Evolutionary conservation across 805 yeast species (phyloP).

Genomic region (Candida dajiaensis): DNA sequence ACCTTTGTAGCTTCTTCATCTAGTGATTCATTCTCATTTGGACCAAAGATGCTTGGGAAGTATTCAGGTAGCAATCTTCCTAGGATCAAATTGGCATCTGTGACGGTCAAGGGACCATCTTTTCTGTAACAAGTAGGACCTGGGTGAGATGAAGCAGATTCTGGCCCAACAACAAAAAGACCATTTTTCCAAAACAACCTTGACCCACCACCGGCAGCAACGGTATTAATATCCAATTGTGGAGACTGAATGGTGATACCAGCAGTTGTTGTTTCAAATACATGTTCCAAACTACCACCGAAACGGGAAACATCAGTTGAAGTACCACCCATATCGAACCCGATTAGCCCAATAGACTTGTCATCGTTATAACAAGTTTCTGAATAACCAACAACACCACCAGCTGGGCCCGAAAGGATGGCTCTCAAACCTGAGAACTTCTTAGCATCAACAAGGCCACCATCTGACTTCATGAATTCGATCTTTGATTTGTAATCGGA

Average conservation of each 20-base stretch:
- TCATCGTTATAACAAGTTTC: slow-evolving; percentile 62
- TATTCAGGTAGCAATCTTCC: slow-evolving; percentile 69
- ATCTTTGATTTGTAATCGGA: slow-evolving; percentile 41
- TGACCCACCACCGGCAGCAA: slow-evolving; percentile 85
- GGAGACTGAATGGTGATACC: slow-evolving; percentile 82
- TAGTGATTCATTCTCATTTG: slow-evolving; percentile 64
- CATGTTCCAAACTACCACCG: slow-evolving; percentile 68
- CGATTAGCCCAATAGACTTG: slow-evolving; percentile 60
- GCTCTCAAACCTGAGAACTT: slow-evolving; percentile 85
- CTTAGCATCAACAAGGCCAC: slow-evolving; percentile 83
- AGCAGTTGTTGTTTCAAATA: slow-evolving; percentile 79
- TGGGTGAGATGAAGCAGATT: slow-evolving; percentile 82
- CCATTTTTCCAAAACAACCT: slow-evolving; percentile 64
- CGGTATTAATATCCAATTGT: slow-evolving; percentile 74
- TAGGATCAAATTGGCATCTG: slow-evolving; percentile 74
- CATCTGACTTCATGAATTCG: slow-evolving; percentile 94
- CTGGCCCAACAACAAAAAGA: slow-evolving; percentile 78
- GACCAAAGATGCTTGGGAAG: slow-evolving; percentile 82
- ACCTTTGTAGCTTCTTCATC: slow-evolving; percentile 46
- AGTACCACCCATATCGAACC: slow-evolving; percentile 91
- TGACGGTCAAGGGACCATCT: slow-evolving; percentile 77
- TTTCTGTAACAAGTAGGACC: slow-evolving; percentile 87
- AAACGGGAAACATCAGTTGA: slow-evolving; percentile 80
- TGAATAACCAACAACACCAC: slow-evolving; percentile 94
- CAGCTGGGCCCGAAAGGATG: slow-evolving; percentile 93